Evolutionary conservation across 2,329 filamentous ascomycete species (phyloP).

Genomic region (Diaporthe vexans): DNA sequence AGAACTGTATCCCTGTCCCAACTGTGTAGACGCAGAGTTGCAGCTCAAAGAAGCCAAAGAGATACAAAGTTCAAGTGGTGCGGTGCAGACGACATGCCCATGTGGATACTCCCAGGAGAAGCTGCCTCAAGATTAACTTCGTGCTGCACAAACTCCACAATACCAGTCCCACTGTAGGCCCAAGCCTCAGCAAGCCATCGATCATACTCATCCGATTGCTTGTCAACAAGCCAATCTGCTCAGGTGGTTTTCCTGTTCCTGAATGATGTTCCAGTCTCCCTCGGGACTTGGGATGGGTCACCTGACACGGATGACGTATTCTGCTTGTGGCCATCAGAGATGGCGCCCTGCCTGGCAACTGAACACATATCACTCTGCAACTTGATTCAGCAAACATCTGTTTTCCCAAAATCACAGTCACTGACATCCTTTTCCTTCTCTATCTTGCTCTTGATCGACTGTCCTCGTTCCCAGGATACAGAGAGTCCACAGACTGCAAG

Average conservation of each 20-base stretch:
- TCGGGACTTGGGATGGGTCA: conserved; percentile 8
- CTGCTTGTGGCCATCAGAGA: background rate
- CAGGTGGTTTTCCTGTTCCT: background rate
- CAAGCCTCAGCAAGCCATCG: background rate
- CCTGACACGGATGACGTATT: conserved; percentile 33
- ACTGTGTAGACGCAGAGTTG: background rate
- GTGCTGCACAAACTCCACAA: conserved; percentile 9
- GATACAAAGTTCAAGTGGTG: background rate
- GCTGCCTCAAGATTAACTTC: conserved; percentile 3
- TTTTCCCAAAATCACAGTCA: background rate
- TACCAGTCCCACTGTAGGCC: conserved; percentile 1
- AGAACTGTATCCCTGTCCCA: background rate
- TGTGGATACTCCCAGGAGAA: conserved; percentile 24
- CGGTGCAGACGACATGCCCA: background rate
- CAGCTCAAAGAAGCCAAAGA: conserved; percentile 9
- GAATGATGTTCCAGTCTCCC: conserved; percentile 15
- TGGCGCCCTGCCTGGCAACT: conserved; percentile 1
- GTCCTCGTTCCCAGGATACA: background rate
- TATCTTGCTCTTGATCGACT: background rate
- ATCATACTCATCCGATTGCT: background rate
- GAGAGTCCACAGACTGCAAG: background rate
- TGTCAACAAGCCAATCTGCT: background rate
- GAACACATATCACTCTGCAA: conserved; percentile 18
- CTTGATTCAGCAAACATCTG: conserved; percentile 6
- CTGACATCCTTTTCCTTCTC: background rate